Percentiles rank a stretch among this genome's conserved stretches.
Conservation (phyloP, 805 yeast genomes). For the Candida stauntonica region DNA sequence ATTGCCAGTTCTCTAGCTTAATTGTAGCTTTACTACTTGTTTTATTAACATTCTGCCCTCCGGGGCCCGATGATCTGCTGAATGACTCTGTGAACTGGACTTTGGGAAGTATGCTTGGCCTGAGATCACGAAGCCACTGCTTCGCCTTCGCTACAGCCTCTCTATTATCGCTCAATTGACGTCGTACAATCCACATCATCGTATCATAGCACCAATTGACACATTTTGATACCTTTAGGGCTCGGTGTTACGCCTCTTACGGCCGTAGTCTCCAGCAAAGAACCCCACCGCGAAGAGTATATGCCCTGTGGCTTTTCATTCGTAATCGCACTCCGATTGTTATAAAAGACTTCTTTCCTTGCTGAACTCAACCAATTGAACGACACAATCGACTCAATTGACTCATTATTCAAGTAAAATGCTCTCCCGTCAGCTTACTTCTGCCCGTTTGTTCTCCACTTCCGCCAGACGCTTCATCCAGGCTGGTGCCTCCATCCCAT, state of each 20-base stretch:
- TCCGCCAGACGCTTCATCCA: constrained; percentile 31
- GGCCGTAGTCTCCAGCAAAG: too few relatives aligned
- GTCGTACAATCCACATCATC: too few relatives aligned
- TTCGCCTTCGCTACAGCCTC: too few relatives aligned
- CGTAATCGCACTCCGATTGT: neutral
- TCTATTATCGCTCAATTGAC: too few relatives aligned
- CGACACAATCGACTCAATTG: neutral
- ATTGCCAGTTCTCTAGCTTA: constrained; percentile 42
- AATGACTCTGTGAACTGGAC: constrained; percentile 40
- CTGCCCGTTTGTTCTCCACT: constrained; percentile 24
- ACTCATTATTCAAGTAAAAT: neutral
- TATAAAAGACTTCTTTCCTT: neutral
- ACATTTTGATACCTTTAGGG: too few relatives aligned
- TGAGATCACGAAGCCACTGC: constrained; percentile 38
- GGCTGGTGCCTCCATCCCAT: constrained; percentile 63
- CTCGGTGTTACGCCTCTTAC: too few relatives aligned
- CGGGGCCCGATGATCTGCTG: constrained; percentile 74
- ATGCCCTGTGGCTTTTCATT: too few relatives aligned
- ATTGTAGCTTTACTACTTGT: constrained; percentile 61
- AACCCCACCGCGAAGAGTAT: too few relatives aligned
- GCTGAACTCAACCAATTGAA: neutral
- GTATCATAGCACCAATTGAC: too few relatives aligned
- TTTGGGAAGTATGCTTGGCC: constrained; percentile 38
- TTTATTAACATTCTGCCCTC: constrained; percentile 86
- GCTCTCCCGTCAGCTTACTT: constrained; percentile 12